phyloP scores from a whole-genome alignment of 164 flowering plant species.

The Magnolia sinica region DNA sequence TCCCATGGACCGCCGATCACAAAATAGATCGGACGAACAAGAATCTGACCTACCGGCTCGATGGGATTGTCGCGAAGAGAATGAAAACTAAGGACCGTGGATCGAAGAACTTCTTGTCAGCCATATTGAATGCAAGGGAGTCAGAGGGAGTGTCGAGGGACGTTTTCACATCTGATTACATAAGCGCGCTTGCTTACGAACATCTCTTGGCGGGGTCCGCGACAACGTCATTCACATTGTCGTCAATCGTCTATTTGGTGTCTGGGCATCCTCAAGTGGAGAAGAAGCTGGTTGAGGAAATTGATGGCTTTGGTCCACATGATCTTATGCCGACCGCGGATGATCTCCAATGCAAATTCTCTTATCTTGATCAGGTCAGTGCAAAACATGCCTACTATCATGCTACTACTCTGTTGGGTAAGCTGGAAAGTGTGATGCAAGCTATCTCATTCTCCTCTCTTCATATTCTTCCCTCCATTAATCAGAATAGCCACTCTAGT shows the following conservation, averaged over 20 bases:
- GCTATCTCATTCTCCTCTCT: too few species aligned
- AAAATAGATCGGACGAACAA: constrained; percentile 55
- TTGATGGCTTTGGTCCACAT: constrained; percentile 63
- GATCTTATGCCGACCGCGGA: constrained; percentile 53
- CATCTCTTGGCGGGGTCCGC: constrained; percentile 91
- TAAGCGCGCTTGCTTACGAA: constrained; percentile 87
- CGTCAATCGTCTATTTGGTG: constrained; percentile 65
- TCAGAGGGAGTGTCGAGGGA: constrained; percentile 38
- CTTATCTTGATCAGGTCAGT: constrained; percentile 79
- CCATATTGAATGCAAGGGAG: constrained; percentile 61
- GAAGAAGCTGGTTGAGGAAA: constrained; percentile 65
- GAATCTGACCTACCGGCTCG: constrained; percentile 45
- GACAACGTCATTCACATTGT: constrained; percentile 78
- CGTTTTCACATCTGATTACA: constrained; percentile 62
- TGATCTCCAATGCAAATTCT: constrained; percentile 75
- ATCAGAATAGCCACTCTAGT: background rate
- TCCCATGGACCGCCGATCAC: constrained; percentile 84
- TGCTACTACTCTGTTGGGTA: background rate
- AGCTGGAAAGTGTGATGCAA: background rate
- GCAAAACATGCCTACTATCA: background rate
- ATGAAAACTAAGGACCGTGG: constrained; percentile 28
- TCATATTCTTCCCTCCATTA: too few species aligned
- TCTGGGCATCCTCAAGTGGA: constrained; percentile 80
- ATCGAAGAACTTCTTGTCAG: constrained; percentile 72
- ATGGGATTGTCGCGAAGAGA: constrained; percentile 66